Base-by-base conservation (phyloP, 2,329 filamentous ascomycete genomes). In the Dendryphion nanum region DNA sequence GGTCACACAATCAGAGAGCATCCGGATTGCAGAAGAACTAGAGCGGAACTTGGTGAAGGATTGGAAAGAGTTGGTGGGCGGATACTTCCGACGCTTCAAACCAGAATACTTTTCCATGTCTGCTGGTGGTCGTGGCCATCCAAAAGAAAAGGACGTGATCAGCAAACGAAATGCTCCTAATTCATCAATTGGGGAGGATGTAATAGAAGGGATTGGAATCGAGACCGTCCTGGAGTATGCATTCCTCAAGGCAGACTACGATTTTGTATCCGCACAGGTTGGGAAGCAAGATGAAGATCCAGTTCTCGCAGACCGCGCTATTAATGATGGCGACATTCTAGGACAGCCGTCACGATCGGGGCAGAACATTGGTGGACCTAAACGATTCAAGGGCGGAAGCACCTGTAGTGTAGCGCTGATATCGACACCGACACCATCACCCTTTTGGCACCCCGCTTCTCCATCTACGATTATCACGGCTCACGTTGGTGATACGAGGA, bases 401-500 rank as follows among this genome's bases (percentile, higher is more conserved):
- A 98, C 93, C 2, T 90, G 88, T 29, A 95, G 89, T 14, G 73
- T 96, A 14, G 90, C 84, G 1, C 77, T 98, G 58, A 89, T 98
- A 39, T 95, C 89, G 1, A 97, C 93, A 0, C 89, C 91, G 0
- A 94, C 89, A 0, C 84, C 90, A 0, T 85, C 85, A 0, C 93
- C 93, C 0, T 98, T 95, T 67, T 98, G 93, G 93, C 88, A 97
- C 56, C 93, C 93, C 0, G 80, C 83, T 4, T 85, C 89, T 0
- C 85, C 88, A 3, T 89, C 86, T 0, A 94, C 89, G 1, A 70
- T 98, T 23, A 70, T 95, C 13, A 84, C 89, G 5, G 89, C 89
- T 0, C 93, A 98, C 61, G 89, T 96, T 2, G 93, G 93, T 43
- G 93, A 98, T 64, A 96, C 89, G 1, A 82, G 93, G 36, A 84